Evolutionary conservation across 306 rosid species (phyloP).

Genomic region (Dryas octopetala): DNA sequence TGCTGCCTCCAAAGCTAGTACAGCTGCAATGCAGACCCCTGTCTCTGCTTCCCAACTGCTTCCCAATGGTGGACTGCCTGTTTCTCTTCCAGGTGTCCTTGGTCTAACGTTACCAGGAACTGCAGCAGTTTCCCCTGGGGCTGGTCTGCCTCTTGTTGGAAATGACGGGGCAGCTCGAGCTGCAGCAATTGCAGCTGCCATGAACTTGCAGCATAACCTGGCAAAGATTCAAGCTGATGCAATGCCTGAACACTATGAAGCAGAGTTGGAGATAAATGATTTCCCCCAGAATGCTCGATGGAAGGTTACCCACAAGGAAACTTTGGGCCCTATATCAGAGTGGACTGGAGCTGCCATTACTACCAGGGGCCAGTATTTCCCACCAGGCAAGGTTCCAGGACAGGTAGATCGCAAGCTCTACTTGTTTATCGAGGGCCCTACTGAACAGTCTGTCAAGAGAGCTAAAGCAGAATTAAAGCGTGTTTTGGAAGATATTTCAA

Average conservation of each 20-base stretch:
- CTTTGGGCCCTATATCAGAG: conserved; percentile 84
- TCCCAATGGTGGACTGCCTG: conserved; percentile 64
- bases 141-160: conserved; percentile 49
- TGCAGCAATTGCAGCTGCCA: conserved; percentile 75
- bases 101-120: conserved; percentile 50
- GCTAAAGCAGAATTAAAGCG: conserved; percentile 86
- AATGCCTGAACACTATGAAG: conserved; percentile 90
- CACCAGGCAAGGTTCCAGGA: conserved; percentile 75
- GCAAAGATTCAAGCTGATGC: conserved; percentile 83
- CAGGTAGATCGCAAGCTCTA: conserved; percentile 92
- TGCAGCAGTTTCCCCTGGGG: conserved; percentile 49
- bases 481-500: conserved; percentile 86
- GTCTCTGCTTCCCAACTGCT: conserved; percentile 53
- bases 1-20: conserved; percentile 64
- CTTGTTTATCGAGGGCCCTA: conserved; percentile 93
- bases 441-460: conserved; percentile 83
- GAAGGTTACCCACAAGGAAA: conserved; percentile 98
- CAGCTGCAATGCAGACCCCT: conserved; percentile 52
- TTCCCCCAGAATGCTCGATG: conserved; percentile 97
- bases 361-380: conserved; percentile 90
- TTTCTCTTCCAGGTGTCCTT: conserved; percentile 59
- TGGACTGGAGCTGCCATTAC: conserved; percentile 99
- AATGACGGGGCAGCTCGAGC: conserved; percentile 83
- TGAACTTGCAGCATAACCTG: conserved; percentile 85
- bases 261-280: conserved; percentile 92